Evolutionary conservation across 2,329 filamentous ascomycete genomes (phyloP).

Genomic region (Alternaria sp.): DNA sequence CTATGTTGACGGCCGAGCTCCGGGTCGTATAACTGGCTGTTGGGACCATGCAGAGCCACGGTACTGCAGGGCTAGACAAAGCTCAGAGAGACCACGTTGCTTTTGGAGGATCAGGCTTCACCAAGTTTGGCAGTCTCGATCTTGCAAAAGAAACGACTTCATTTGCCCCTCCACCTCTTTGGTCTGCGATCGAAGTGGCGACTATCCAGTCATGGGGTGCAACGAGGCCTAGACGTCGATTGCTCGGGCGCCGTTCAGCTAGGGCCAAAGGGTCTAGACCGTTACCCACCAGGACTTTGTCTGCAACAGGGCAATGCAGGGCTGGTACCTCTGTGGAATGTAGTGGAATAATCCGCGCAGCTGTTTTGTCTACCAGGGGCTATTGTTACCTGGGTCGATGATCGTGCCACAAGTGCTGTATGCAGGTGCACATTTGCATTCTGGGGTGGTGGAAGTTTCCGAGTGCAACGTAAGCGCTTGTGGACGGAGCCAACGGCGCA

Average conservation of each 20-base stretch:
- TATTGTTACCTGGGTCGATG: not conserved
- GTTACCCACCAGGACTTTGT: not conserved
- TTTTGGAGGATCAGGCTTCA: not conserved
- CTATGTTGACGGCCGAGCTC: not conserved
- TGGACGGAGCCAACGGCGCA: not conserved
- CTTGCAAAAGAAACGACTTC: not conserved
- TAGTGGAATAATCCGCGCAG: not conserved
- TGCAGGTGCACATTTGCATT: constrained; percentile 6
- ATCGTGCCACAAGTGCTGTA: not conserved
- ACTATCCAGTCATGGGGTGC: not conserved
- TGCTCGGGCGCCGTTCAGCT: not conserved
- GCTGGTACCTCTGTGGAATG: not conserved
- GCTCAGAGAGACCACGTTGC: not conserved
- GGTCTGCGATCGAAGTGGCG: not conserved
- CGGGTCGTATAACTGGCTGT: not conserved
- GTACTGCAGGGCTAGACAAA: not conserved
- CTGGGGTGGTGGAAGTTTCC: not conserved
- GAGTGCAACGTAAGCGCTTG: constrained; percentile 1
- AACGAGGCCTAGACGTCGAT: not conserved
- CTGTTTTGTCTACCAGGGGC: not conserved
- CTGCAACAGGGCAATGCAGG: not conserved
- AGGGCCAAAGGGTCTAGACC: not conserved
- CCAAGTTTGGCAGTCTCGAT: not conserved
- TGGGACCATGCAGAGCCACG: not conserved
- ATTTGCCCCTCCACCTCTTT: not conserved